Percentiles rank a stretch among this genome's conserved stretches.
phyloP scores from a whole-genome alignment of 2,329 filamentous ascomycete genomes.

The Monilinia fructicola region DNA sequence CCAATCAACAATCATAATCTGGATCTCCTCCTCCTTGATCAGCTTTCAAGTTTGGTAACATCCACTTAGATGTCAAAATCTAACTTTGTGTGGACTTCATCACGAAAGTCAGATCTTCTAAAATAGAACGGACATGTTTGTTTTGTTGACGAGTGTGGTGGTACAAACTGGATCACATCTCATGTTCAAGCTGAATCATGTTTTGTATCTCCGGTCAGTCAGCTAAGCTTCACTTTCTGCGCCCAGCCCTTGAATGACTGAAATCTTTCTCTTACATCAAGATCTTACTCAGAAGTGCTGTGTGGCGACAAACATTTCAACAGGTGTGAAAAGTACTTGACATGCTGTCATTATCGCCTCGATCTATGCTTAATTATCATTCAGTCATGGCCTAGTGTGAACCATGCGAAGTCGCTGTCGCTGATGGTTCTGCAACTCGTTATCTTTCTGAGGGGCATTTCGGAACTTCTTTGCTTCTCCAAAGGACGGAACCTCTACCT shows the following conservation, averaged over 20 bases:
- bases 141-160: not conserved
- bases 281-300: not conserved
- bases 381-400: not conserved
- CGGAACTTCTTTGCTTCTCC: not conserved
- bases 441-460: not conserved
- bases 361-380: not conserved
- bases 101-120: not conserved
- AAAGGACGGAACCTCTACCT: not conserved
- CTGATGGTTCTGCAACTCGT: not conserved
- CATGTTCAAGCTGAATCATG: constrained; percentile 12
- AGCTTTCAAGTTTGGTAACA: not conserved
- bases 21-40: not conserved
- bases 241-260: constrained; percentile 6
- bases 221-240: not conserved
- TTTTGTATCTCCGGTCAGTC: not conserved
- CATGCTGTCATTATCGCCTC: not conserved
- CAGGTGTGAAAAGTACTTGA: not conserved
- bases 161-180: constrained; percentile 4
- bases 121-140: not conserved
- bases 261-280: not conserved
- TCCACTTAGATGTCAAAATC: constrained; percentile 3
- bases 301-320: not conserved
- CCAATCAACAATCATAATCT: not conserved
- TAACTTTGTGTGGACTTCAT: not conserved
- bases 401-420: not conserved